Evolutionary conservation across 495 filamentous ascomycete genomes (phyloP).

Genomic region (Neurospora sp.): DNA sequence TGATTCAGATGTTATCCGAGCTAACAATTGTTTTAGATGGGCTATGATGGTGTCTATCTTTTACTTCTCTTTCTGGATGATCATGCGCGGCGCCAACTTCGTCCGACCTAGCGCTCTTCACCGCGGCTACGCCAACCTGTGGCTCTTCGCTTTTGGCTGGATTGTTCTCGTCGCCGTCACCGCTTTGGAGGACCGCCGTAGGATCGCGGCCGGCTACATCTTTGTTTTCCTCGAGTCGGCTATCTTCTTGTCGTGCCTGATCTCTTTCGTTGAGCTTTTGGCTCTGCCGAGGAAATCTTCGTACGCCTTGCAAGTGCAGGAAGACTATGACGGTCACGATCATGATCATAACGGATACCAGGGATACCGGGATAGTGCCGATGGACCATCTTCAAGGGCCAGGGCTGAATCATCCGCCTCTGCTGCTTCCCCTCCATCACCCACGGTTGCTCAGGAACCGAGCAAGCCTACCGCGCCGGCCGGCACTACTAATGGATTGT

Average conservation of each 20-base stretch:
- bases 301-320: slow-evolving; percentile 44
- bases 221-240: slow-evolving; percentile 71
- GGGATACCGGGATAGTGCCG: neutral
- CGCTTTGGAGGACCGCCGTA: slow-evolving; percentile 58
- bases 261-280: slow-evolving; percentile 71
- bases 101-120: slow-evolving; percentile 81
- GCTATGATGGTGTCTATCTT: slow-evolving; percentile 78
- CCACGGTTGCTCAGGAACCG: neutral
- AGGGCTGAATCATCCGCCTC: neutral
- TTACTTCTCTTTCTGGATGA: slow-evolving; percentile 71
- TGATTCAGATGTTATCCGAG: neutral
- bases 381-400: neutral
- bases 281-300: slow-evolving; percentile 59
- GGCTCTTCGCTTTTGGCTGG: slow-evolving; percentile 73
- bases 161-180: slow-evolving; percentile 61
- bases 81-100: slow-evolving; percentile 72
- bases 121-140: slow-evolving; percentile 68
- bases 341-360: slow-evolving; percentile 8
- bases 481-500: neutral
- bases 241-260: slow-evolving; percentile 61
- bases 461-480: neutral
- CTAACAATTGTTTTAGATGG: slow-evolving; percentile 39
- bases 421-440: neutral
- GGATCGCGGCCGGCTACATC: slow-evolving; percentile 71
- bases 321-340: slow-evolving; percentile 37